Conservation (phyloP, 345 rosid species). For the Geranium rotundifolium region DNA sequence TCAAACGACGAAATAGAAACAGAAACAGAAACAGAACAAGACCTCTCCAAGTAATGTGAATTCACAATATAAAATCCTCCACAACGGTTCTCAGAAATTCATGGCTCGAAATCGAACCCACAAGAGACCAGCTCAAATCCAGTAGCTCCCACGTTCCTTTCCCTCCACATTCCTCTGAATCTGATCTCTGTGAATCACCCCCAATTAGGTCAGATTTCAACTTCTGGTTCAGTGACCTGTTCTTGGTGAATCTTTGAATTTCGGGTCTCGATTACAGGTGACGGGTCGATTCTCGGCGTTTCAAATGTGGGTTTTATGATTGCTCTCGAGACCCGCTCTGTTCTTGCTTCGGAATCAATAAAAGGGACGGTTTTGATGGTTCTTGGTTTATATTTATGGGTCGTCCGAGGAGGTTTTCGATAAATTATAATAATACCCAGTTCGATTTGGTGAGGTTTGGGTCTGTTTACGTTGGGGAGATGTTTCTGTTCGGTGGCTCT, state of each 20-base stretch:
- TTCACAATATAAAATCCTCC: no score
- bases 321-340: constrained; percentile 16
- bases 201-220: constrained; percentile 50
- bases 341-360: constrained; percentile 33
- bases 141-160: constrained; percentile 61
- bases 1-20: background rate
- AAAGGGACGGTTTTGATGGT: constrained; percentile 4
- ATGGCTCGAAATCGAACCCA: constrained; percentile 40
- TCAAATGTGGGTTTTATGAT: constrained; percentile 34
- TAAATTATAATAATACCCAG: constrained; percentile 3
- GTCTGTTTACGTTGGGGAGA: constrained; percentile 19
- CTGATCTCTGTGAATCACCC: background rate
- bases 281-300: constrained; percentile 35
- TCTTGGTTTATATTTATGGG: constrained; percentile 23
- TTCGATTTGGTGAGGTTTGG: constrained; percentile 25
- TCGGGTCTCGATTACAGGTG: constrained; percentile 28
- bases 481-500: constrained; percentile 19
- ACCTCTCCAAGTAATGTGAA: constrained; percentile 9
- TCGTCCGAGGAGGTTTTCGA: constrained; percentile 11
- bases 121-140: constrained; percentile 24
- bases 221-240: constrained; percentile 20
- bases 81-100: constrained; percentile 19
- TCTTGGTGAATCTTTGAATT: constrained; percentile 16
- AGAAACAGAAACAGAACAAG: constrained; percentile 9
- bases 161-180: constrained; percentile 13